phyloP scores from a whole-genome alignment of 176 grass and related monocot genomes.

The Olyra latifolia region DNA sequence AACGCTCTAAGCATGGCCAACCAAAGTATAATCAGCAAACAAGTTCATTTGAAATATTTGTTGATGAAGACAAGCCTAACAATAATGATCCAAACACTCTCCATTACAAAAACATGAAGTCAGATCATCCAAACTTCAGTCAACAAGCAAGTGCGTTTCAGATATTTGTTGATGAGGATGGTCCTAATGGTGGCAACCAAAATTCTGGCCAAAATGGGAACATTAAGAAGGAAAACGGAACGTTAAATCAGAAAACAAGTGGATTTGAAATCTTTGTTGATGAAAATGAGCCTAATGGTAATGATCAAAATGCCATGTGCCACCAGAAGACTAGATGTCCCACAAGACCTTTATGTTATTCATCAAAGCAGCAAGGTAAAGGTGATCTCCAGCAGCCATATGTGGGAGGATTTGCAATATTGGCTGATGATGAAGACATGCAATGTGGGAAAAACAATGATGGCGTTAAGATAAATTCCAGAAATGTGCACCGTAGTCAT shows the following conservation, averaged over 20 bases:
- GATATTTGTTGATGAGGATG: slow-evolving; percentile 74
- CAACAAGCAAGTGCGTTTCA: slow-evolving; percentile 61
- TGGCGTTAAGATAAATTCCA: neutral
- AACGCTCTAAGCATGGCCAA: slow-evolving; percentile 49
- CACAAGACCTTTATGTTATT: slow-evolving; percentile 25
- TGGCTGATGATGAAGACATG: slow-evolving; percentile 68
- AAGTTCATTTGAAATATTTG: slow-evolving; percentile 73
- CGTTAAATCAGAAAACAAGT: slow-evolving; percentile 35
- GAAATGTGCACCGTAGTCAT: slow-evolving; percentile 17
- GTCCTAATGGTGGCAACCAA: slow-evolving; percentile 25
- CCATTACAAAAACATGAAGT: slow-evolving; percentile 25
- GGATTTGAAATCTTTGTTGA: slow-evolving; percentile 70
- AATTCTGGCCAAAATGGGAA: slow-evolving; percentile 21
- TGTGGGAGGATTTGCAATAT: slow-evolving; percentile 69
- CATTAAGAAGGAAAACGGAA: slow-evolving; percentile 40
- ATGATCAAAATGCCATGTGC: slow-evolving; percentile 20
- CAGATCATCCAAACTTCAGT: slow-evolving; percentile 35
- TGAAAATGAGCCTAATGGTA: slow-evolving; percentile 44
- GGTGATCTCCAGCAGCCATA: slow-evolving; percentile 51
- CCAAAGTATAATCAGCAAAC: slow-evolving; percentile 47
- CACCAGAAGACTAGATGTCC: slow-evolving; percentile 26
- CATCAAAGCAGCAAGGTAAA: slow-evolving; percentile 21
- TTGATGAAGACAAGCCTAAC: slow-evolving; percentile 66
- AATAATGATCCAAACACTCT: slow-evolving; percentile 27
- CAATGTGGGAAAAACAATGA: slow-evolving; percentile 26